phyloP scores from a whole-genome alignment of 2,329 filamentous ascomycete species.

The Pezicula neosporulosa region DNA sequence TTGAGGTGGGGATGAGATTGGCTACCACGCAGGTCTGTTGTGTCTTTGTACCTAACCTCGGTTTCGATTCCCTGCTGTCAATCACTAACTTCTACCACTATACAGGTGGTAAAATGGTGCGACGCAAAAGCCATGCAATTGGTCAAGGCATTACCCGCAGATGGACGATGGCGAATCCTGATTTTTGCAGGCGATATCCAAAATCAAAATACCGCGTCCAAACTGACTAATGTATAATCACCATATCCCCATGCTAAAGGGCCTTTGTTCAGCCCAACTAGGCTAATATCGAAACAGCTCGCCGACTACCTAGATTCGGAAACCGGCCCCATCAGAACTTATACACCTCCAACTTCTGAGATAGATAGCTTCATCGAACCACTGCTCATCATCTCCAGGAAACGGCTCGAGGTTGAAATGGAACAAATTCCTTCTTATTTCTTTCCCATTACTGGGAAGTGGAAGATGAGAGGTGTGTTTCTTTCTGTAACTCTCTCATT shows the following conservation, averaged over 20 bases:
- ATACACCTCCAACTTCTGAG: constrained; percentile 39
- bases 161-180: constrained; percentile 49
- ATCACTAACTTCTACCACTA: too few relatives aligned
- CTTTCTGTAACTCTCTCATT: background rate
- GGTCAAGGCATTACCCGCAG: constrained; percentile 43
- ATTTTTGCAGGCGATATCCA: constrained; percentile 43
- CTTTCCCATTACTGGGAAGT: constrained; percentile 51
- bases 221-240: constrained; percentile 33
- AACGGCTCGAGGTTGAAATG: constrained; percentile 44
- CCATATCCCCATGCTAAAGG: background rate
- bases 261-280: background rate
- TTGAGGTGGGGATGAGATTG: constrained; percentile 52
- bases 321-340: constrained; percentile 36
- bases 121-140: constrained; percentile 56
- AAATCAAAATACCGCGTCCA: constrained; percentile 17
- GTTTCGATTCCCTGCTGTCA: too few relatives aligned
- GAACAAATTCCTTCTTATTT: constrained; percentile 53
- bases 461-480: constrained; percentile 47
- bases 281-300: constrained; percentile 22
- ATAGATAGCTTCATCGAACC: constrained; percentile 54
- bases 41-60: too few relatives aligned
- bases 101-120: constrained; percentile 49
- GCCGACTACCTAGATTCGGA: constrained; percentile 35
- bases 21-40: constrained; percentile 42
- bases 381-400: constrained; percentile 48